Conservation (phyloP, 75 land plant species). For the Larix kaempferi region DNA sequence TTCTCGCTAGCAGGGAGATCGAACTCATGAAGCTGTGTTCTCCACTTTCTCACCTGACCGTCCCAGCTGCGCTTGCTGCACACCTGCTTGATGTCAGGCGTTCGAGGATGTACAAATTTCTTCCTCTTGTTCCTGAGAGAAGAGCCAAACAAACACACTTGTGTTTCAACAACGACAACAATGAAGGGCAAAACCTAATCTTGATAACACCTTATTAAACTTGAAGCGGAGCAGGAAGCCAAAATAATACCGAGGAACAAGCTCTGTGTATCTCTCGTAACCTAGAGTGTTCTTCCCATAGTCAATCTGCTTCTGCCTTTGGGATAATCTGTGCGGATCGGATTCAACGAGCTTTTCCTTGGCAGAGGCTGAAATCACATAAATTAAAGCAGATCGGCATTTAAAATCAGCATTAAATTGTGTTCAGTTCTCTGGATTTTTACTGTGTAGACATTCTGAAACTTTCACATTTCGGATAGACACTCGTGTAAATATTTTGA, state of each 20-base stretch:
- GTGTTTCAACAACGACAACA: neutral
- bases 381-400: too few relatives aligned
- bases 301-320: slow-evolving; percentile 43
- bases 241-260: slow-evolving; percentile 26
- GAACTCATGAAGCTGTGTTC: slow-evolving; percentile 33
- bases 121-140: neutral
- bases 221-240: neutral
- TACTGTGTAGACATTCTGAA: too few relatives aligned
- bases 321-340: slow-evolving; percentile 29
- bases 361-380: too few relatives aligned
- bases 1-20: slow-evolving; percentile 35
- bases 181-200: neutral
- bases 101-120: slow-evolving; percentile 17
- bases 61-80: slow-evolving; percentile 59
- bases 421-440: too few relatives aligned
- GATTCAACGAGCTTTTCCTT: slow-evolving; percentile 14
- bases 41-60: slow-evolving; percentile 42
- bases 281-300: slow-evolving; percentile 51
- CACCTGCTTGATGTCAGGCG: slow-evolving; percentile 33
- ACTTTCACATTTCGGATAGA: too few relatives aligned
- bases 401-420: too few relatives aligned
- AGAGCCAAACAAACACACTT: neutral
- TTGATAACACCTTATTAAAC: neutral
- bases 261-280: slow-evolving; percentile 33
- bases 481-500: too few relatives aligned